These are phyloP conservation scores for Irpex sp. DNA, from an alignment of 1,284 basidiomycete species.

Conservation along the genomic window DNA sequence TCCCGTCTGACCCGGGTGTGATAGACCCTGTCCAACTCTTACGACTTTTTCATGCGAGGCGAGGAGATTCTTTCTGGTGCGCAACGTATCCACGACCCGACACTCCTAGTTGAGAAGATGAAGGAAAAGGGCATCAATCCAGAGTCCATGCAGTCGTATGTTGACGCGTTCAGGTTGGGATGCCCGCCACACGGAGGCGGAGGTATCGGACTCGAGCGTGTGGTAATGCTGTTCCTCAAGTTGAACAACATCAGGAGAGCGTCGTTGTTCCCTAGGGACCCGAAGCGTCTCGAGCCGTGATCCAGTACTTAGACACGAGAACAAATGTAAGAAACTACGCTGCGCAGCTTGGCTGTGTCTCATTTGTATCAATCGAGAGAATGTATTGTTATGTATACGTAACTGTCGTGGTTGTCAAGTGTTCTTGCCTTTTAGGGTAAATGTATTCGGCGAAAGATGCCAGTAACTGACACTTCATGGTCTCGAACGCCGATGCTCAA, in stretches of 20 bases:
- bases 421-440: no score
- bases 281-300: constrained; percentile 74
- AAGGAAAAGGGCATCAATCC: constrained; percentile 79
- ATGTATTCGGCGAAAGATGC: no score
- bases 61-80: constrained; percentile 98
- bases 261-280: constrained; percentile 94
- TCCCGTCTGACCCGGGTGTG: constrained; percentile 1
- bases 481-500: no score
- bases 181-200: constrained; percentile 88
- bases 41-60: constrained; percentile 99
- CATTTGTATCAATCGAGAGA: not conserved
- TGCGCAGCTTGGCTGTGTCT: not conserved
- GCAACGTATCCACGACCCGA: constrained; percentile 93
- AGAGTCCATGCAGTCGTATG: constrained; percentile 83
- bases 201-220: constrained; percentile 89
- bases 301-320: constrained; percentile 14
- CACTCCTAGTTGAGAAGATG: constrained; percentile 84
- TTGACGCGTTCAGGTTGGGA: constrained; percentile 93
- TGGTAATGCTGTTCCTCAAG: constrained; percentile 94
- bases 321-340: not conserved
- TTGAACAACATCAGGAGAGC: constrained; percentile 94
- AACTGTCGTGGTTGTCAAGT: no score
- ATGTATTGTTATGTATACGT: no score
- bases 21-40: constrained; percentile 91
- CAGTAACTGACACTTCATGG: no score